Conservation (phyloP, 2,329 filamentous ascomycete species). For the Claviceps humidiphila region DNA sequence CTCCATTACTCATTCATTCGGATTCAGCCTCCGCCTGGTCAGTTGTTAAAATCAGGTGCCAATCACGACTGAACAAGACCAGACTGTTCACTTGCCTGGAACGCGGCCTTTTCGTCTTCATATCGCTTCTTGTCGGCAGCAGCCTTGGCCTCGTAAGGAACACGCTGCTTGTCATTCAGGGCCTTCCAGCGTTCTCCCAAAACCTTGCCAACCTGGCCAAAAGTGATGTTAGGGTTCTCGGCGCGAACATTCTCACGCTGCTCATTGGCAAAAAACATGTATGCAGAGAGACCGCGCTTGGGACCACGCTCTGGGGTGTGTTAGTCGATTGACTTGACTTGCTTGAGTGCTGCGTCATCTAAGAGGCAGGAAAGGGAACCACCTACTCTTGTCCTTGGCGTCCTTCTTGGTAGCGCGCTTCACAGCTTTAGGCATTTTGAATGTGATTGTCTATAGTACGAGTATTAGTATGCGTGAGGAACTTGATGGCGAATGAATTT, state of each 20-base stretch:
- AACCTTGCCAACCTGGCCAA: conserved; percentile 97
- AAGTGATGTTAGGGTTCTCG: conserved; percentile 95
- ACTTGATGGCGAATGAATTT: background rate
- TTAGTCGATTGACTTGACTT: conserved; percentile 20
- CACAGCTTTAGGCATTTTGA: conserved; percentile 45
- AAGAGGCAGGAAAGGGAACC: conserved; percentile 12
- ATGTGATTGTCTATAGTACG: conserved; percentile 13
- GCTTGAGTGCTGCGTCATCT: background rate
- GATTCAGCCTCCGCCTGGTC: conserved; percentile 45
- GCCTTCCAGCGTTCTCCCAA: conserved; percentile 99
- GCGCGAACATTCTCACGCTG: conserved; percentile 96
- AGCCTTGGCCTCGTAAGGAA: conserved; percentile 93
- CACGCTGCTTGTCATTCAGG: conserved; percentile 80
- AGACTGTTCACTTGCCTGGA: conserved; percentile 54
- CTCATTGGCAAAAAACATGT: conserved; percentile 99
- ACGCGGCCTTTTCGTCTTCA: conserved; percentile 92
- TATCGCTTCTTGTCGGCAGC: conserved; percentile 97
- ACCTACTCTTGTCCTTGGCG: conserved; percentile 48
- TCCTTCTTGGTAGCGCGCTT: conserved; percentile 43
- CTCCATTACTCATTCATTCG: conserved; percentile 15
- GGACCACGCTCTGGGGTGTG: conserved; percentile 41
- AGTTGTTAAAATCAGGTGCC: background rate
- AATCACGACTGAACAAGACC: no score
- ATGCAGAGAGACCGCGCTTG: conserved; percentile 97
- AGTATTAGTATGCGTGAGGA: conserved; percentile 6